These are phyloP conservation scores for Podaxis rugospora DNA, from an alignment of 768 basidiomycete species.

Conservation along the genomic window DNA sequence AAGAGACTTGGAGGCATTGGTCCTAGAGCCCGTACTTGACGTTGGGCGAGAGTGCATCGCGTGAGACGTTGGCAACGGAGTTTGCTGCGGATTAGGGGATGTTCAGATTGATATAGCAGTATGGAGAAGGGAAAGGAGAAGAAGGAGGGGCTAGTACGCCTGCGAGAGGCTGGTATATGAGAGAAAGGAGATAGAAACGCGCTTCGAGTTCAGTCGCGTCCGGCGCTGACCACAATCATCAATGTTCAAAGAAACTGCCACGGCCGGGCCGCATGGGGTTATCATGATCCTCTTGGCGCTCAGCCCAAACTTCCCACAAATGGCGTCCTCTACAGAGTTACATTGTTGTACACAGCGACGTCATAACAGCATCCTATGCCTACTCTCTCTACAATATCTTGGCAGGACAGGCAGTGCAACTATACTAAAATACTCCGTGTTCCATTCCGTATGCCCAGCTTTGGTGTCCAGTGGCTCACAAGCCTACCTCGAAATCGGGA, in stretches of 20 bases:
- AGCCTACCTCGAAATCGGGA: not conserved
- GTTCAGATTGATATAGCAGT: conserved; percentile 9
- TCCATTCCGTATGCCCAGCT: not conserved
- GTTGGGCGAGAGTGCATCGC: conserved; percentile 34
- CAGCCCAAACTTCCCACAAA: conserved; percentile 18
- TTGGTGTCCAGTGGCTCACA: not conserved
- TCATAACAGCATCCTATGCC: not conserved
- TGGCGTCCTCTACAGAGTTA: conserved; percentile 6
- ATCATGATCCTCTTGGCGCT: not conserved
- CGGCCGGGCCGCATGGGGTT: conserved; percentile 10
- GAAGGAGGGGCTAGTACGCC: conserved; percentile 5
- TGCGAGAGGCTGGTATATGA: conserved; percentile 8
- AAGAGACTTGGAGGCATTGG: conserved; percentile 47
- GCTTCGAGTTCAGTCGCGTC: conserved; percentile 37
- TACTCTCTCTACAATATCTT: not conserved
- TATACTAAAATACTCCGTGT: not conserved
- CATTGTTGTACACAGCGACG: not conserved
- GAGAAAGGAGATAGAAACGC: conserved; percentile 16
- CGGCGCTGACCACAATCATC: conserved; percentile 38
- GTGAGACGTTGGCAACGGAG: not conserved
- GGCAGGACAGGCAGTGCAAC: not conserved
- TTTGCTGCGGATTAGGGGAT: conserved; percentile 8
- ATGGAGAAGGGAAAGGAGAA: conserved; percentile 1
- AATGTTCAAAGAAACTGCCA: conserved; percentile 13
- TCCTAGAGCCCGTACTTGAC: conserved; percentile 30